phyloP scores from a whole-genome alignment of 1,284 basidiomycete species.

The Sanghuangporus sanghuang region DNA sequence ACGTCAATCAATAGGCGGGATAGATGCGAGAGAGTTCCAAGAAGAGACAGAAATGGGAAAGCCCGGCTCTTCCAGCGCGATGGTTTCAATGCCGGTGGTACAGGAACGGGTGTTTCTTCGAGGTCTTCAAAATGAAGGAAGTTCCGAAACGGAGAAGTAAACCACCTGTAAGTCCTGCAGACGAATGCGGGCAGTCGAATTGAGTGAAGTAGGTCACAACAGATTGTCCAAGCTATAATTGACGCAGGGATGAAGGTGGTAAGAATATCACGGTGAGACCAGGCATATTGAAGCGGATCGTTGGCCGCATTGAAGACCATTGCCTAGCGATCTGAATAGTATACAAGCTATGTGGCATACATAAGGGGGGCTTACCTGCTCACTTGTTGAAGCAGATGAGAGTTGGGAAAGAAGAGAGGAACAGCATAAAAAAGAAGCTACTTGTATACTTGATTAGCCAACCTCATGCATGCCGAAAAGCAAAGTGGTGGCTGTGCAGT shows the following conservation, averaged over 20 bases:
- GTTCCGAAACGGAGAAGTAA: constrained; percentile 43
- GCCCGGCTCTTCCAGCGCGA: constrained; percentile 30
- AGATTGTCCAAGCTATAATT: constrained; percentile 6
- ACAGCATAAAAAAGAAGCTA: background rate
- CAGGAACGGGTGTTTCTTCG: constrained; percentile 28
- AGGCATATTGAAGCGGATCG: background rate
- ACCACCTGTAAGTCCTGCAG: constrained; percentile 23
- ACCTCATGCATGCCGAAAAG: background rate
- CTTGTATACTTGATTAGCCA: background rate
- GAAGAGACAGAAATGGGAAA: constrained; percentile 33
- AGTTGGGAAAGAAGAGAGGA: background rate
- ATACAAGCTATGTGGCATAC: background rate
- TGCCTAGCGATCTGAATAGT: background rate
- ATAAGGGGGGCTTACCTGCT: background rate
- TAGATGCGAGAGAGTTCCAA: constrained; percentile 4
- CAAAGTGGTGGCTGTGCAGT: background rate
- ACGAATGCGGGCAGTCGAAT: constrained; percentile 28
- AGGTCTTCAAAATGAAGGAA: constrained; percentile 51
- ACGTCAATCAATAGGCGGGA: background rate
- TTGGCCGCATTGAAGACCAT: background rate
- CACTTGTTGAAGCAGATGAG: background rate
- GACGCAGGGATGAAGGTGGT: constrained; percentile 3
- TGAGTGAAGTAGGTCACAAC: constrained; percentile 4
- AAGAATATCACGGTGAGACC: background rate
- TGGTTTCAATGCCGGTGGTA: constrained; percentile 18